A percentile compares a stretch with the other conserved stretches of the same genome.
Evolutionary conservation across 495 filamentous ascomycete species (phyloP).

Genomic region (Hypoxylon fuscum): DNA sequence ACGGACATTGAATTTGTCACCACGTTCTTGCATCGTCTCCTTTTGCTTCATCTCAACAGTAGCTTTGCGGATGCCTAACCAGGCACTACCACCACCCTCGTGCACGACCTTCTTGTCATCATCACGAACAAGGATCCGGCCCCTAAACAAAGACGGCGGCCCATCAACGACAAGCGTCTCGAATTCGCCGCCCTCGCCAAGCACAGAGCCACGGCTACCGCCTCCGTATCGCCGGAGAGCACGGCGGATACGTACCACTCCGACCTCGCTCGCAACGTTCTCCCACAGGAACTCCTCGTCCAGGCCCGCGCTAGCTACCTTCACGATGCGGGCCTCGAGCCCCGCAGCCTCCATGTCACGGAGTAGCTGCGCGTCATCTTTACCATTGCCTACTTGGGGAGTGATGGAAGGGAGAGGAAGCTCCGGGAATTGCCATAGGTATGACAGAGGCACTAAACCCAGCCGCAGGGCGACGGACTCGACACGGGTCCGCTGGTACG

Average conservation of each 20-base stretch:
- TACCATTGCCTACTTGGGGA: conserved; percentile 1
- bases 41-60: conserved; percentile 60
- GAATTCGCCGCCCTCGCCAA: conserved; percentile 96
- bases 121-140: conserved; percentile 70
- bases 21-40: no score
- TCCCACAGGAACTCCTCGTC: conserved; percentile 84
- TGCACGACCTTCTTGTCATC: conserved; percentile 60
- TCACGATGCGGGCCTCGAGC: conserved; percentile 87
- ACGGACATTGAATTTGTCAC: conserved; percentile 44
- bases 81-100: conserved; percentile 77
- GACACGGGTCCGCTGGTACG: conserved; percentile 93
- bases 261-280: conserved; percentile 68
- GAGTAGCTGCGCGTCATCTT: conserved; percentile 64
- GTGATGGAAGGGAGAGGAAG: conserved; percentile 48
- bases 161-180: conserved; percentile 91
- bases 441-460: conserved; percentile 80
- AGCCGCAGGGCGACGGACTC: conserved; percentile 86
- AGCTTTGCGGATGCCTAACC: conserved; percentile 67
- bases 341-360: conserved; percentile 81
- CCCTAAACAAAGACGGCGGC: conserved; percentile 74
- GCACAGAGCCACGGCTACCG: conserved; percentile 67
- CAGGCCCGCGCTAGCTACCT: conserved; percentile 90
- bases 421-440: conserved; percentile 89
- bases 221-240: conserved; percentile 75
- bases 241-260: conserved; percentile 64